These are phyloP conservation scores for Daldinia concentrica DNA, from an alignment of 495 filamentous ascomycete genomes.

Conservation along the genomic window DNA sequence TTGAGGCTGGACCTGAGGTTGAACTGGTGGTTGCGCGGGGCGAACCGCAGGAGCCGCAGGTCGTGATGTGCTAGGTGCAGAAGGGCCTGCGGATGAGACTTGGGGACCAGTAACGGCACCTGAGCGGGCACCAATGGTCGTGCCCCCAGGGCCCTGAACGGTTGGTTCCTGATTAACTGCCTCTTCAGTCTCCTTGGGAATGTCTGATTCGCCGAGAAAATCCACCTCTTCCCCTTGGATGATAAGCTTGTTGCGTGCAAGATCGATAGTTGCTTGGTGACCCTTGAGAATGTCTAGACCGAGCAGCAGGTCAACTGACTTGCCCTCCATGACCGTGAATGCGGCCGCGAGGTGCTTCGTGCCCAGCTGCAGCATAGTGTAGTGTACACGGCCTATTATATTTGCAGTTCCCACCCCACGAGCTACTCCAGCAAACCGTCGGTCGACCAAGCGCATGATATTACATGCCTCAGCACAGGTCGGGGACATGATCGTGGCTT, in stretches of 20 bases:
- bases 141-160: constrained; percentile 85
- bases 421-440: constrained; percentile 88
- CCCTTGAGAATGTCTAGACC: constrained; percentile 96
- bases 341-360: constrained; percentile 86
- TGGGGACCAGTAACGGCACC: constrained; percentile 77
- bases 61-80: constrained; percentile 39
- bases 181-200: constrained; percentile 81
- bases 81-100: constrained; percentile 44
- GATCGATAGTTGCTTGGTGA: constrained; percentile 91
- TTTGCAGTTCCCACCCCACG: constrained; percentile 92
- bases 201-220: constrained; percentile 92
- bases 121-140: constrained; percentile 82
- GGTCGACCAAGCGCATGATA: constrained; percentile 97
- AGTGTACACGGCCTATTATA: constrained; percentile 94
- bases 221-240: constrained; percentile 88
- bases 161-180: constrained; percentile 80
- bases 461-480: constrained; percentile 88
- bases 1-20: constrained; percentile 38
- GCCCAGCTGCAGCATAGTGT: constrained; percentile 92
- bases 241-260: constrained; percentile 77
- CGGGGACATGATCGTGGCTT: constrained; percentile 99
- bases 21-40: constrained; percentile 41
- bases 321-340: constrained; percentile 99
- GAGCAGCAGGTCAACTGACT: constrained; percentile 92
- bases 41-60: constrained; percentile 49